Evolutionary conservation across 192 early-diverging fungal genomes (phyloP).

Genomic region (Podochytrium sp.): DNA sequence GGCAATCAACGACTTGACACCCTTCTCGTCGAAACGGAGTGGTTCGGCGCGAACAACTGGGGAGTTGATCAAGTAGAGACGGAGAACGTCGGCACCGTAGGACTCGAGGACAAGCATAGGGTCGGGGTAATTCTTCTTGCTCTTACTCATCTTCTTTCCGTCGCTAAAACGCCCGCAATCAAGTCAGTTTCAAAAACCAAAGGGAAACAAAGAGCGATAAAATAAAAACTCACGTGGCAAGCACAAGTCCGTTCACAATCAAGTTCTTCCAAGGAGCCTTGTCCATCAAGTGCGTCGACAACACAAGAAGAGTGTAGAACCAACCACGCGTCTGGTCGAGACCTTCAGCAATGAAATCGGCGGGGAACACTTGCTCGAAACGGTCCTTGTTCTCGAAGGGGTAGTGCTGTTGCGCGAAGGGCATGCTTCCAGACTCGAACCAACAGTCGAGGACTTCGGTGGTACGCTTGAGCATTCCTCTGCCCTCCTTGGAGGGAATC

Average conservation of each 20-base stretch:
- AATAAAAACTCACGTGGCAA: conserved; percentile 67
- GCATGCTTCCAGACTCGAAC: conserved; percentile 99
- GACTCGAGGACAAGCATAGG: conserved; percentile 79
- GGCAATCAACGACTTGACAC: conserved; percentile 92
- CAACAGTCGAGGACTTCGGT: conserved; percentile 99
- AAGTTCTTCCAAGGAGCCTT: conserved; percentile 95
- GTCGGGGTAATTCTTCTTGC: conserved; percentile 98
- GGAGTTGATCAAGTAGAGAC: conserved; percentile 95
- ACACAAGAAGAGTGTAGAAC: conserved; percentile 98
- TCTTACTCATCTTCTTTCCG: conserved; percentile 99
- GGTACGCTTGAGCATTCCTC: conserved; percentile 81
- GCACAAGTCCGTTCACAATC: conserved; percentile 94
- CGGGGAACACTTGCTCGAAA: conserved; percentile 89
- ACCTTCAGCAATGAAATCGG: conserved; percentile 99
- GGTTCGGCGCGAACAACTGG: conserved; percentile 96
- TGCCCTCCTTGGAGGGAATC: conserved; percentile 90
- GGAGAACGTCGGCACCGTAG: conserved; percentile 93
- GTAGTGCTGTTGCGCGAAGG: conserved; percentile 98
- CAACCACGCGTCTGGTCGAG: conserved; percentile 99
- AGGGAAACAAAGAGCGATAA: neutral
- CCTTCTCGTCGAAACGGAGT: conserved; percentile 94
- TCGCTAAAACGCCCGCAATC: conserved; percentile 55
- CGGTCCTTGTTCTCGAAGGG: conserved; percentile 96
- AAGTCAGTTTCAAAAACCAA: neutral
- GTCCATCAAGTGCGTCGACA: conserved; percentile 95